Conservation (phyloP, 768 basidiomycete species). For the Mycena venus region DNA sequence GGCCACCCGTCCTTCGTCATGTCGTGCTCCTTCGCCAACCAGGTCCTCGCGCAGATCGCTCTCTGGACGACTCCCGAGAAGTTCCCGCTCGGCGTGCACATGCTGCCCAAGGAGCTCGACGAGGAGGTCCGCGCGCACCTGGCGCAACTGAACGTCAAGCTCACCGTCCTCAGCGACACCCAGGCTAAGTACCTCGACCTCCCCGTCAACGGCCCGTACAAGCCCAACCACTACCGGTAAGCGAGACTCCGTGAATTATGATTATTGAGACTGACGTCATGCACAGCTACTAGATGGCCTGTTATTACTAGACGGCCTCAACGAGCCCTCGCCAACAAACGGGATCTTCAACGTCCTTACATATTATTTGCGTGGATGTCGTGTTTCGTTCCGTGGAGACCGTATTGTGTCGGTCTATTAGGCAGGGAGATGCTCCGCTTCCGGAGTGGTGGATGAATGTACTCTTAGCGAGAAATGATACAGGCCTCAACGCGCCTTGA, state of each 20-base stretch:
- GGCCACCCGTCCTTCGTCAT: conserved; percentile 99
- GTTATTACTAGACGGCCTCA: conserved; percentile 73
- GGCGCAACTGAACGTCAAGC: conserved; percentile 91
- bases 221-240: conserved; percentile 54
- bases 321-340: conserved; percentile 78
- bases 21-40: conserved; percentile 99
- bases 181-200: conserved; percentile 96
- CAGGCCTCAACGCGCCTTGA: conserved; percentile 72
- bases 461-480: conserved; percentile 20
- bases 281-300: conserved; percentile 61
- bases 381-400: conserved; percentile 63
- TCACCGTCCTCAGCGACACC: conserved; percentile 77
- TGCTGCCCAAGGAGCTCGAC: conserved; percentile 97
- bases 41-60: conserved; percentile 97
- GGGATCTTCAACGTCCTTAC: conserved; percentile 79
- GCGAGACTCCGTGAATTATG: neutral
- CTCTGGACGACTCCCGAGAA: conserved; percentile 94
- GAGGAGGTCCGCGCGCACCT: conserved; percentile 99
- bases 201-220: conserved; percentile 80
- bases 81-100: conserved; percentile 98
- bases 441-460: conserved; percentile 23
- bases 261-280: conserved; percentile 39
- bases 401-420: conserved; percentile 56
- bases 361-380: conserved; percentile 47
- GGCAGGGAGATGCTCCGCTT: conserved; percentile 49